Conservation (phyloP, 176 grass and related monocot genomes). For the Metroxylon sagu region DNA sequence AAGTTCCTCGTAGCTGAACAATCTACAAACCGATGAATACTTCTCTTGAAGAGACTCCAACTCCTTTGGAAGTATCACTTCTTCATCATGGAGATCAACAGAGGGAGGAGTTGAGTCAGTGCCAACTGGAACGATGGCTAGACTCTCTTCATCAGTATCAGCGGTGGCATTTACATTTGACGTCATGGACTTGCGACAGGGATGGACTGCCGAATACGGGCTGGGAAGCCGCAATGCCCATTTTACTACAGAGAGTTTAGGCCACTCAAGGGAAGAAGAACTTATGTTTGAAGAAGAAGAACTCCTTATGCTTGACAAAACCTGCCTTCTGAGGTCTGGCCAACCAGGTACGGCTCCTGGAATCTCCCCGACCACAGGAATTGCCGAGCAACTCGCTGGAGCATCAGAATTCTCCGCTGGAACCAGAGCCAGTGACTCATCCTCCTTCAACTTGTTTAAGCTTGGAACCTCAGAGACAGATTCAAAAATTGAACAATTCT, state of each 20-base stretch:
- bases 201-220: slow-evolving; percentile 40
- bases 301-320: slow-evolving; percentile 57
- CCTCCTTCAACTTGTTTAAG: slow-evolving; percentile 14
- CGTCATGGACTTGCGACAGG: slow-evolving; percentile 46
- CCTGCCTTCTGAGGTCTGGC: slow-evolving; percentile 36
- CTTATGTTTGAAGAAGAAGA: slow-evolving; percentile 20
- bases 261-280: slow-evolving; percentile 30
- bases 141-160: slow-evolving; percentile 32
- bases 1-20: slow-evolving; percentile 63
- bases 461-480: slow-evolving; percentile 10
- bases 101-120: slow-evolving; percentile 26
- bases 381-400: slow-evolving; percentile 19
- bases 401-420: slow-evolving; percentile 22
- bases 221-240: slow-evolving; percentile 63
- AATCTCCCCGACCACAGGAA: slow-evolving; percentile 24
- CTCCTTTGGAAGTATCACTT: slow-evolving; percentile 47
- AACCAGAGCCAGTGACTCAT: slow-evolving; percentile 14
- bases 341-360: slow-evolving; percentile 38
- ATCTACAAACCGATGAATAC: slow-evolving; percentile 50
- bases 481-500: slow-evolving; percentile 25
- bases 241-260: slow-evolving; percentile 48
- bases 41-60: slow-evolving; percentile 57
- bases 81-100: slow-evolving; percentile 31
- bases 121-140: slow-evolving; percentile 10
- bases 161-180: slow-evolving; percentile 29